phyloP scores from a whole-genome alignment of 345 rosid genomes.

The Chamaenerion angustifolium region DNA sequence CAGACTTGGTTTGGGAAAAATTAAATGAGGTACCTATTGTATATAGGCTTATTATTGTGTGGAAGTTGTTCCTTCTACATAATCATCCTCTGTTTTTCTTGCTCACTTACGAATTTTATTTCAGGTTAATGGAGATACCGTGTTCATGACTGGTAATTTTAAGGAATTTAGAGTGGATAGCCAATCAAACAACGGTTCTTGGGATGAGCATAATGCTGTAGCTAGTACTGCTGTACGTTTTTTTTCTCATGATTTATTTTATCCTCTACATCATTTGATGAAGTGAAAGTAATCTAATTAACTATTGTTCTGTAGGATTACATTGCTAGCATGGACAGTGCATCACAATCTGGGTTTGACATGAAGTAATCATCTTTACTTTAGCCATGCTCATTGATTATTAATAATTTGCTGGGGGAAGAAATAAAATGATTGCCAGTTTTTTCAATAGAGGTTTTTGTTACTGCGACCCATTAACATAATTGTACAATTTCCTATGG shows the following conservation, averaged over 20 bases:
- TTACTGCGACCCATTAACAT: neutral
- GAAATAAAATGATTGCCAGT: neutral
- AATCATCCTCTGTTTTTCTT: neutral
- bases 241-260: conserved; percentile 2
- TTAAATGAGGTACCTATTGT: conserved; percentile 65
- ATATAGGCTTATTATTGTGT: neutral
- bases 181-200: conserved; percentile 36
- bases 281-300: neutral
- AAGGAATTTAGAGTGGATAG: conserved; percentile 78
- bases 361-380: conserved; percentile 42
- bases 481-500: conserved; percentile 8
- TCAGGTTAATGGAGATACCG: conserved; percentile 93
- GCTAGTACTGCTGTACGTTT: conserved; percentile 64
- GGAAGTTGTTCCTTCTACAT: neutral
- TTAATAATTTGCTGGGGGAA: too few species aligned
- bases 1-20: conserved; percentile 96
- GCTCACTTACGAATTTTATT: too few species aligned
- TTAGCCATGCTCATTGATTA: neutral
- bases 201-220: conserved; percentile 84
- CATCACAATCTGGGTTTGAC: conserved; percentile 43
- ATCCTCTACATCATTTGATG: conserved; percentile 1
- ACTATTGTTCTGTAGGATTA: conserved; percentile 46
- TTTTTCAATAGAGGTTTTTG: neutral
- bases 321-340: conserved; percentile 65
- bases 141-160: conserved; percentile 76